phyloP scores from a whole-genome alignment of 306 rosid species.

The Castanopsis chinensis region DNA sequence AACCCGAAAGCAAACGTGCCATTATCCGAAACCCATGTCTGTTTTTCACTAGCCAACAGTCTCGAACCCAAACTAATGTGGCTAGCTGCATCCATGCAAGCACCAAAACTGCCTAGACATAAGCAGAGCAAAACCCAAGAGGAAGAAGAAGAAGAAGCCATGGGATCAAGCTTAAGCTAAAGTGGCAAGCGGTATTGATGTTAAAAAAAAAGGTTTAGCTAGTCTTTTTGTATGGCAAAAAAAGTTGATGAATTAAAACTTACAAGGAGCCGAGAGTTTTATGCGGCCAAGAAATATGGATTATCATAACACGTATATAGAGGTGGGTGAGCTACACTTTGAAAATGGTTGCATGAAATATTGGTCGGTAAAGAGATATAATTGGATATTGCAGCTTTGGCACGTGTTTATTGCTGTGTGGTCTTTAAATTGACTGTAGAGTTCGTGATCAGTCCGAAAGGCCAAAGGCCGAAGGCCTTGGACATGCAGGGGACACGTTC shows the following conservation, averaged over 20 bases:
- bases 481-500: slow-evolving; percentile 40
- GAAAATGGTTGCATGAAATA: slow-evolving; percentile 42
- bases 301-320: slow-evolving; percentile 35
- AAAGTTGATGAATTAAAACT: neutral
- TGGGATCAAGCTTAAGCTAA: slow-evolving; percentile 10
- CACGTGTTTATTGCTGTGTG: slow-evolving; percentile 31
- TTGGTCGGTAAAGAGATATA: slow-evolving; percentile 51
- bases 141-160: slow-evolving; percentile 22
- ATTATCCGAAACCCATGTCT: slow-evolving; percentile 64
- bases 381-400: slow-evolving; percentile 2
- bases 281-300: slow-evolving; percentile 15
- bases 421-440: slow-evolving; percentile 12
- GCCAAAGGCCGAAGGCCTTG: neutral
- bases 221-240: slow-evolving; percentile 12
- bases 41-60: slow-evolving; percentile 50
- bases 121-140: slow-evolving; percentile 19
- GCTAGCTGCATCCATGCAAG: slow-evolving; percentile 33
- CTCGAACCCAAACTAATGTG: slow-evolving; percentile 59
- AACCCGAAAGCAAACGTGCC: slow-evolving; percentile 90
- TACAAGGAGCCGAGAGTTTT: slow-evolving; percentile 10
- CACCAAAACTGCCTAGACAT: slow-evolving; percentile 23
- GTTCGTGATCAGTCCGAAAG: neutral
- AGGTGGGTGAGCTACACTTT: slow-evolving; percentile 79
- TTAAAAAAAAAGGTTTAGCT: neutral
- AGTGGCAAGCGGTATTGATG: neutral